Evolutionary conservation across 306 rosid genomes (phyloP).

Genomic region (Nissolia schottii): DNA sequence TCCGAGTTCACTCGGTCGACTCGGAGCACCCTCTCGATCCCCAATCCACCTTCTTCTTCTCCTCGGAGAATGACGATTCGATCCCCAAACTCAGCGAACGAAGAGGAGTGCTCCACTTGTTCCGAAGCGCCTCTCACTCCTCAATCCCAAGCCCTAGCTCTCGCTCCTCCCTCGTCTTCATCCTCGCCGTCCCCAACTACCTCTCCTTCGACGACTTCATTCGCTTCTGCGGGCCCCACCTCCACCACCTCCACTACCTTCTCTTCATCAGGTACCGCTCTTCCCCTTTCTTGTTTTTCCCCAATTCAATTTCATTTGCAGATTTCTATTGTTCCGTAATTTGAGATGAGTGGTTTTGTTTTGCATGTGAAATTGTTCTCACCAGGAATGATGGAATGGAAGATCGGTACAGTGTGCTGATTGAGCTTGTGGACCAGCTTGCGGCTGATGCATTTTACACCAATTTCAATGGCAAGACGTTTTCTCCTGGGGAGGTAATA

Average conservation of each 20-base stretch:
- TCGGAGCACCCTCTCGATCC: slow-evolving; percentile 47
- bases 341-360: background rate
- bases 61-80: background rate
- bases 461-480: slow-evolving; percentile 66
- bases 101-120: slow-evolving; percentile 67
- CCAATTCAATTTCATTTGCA: background rate
- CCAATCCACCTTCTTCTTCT: slow-evolving; percentile 31
- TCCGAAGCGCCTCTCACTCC: slow-evolving; percentile 52
- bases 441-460: slow-evolving; percentile 51
- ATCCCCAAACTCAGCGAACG: slow-evolving; percentile 60
- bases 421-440: slow-evolving; percentile 44
- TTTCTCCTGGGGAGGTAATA: slow-evolving; percentile 77
- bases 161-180: slow-evolving; percentile 56
- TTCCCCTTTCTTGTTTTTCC: background rate
- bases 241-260: slow-evolving; percentile 53
- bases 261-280: slow-evolving; percentile 68
- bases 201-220: slow-evolving; percentile 73
- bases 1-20: slow-evolving; percentile 87
- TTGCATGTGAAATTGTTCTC: background rate
- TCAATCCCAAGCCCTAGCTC: slow-evolving; percentile 57
- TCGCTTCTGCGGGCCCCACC: slow-evolving; percentile 59
- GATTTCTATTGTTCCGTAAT: background rate
- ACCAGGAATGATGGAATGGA: slow-evolving; percentile 81
- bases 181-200: slow-evolving; percentile 84
- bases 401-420: slow-evolving; percentile 79